Evolutionary conservation across 768 basidiomycete species (phyloP), one percentile per base, ranked within the genome.

Genomic region (Pleurotus sapidus): DNA sequence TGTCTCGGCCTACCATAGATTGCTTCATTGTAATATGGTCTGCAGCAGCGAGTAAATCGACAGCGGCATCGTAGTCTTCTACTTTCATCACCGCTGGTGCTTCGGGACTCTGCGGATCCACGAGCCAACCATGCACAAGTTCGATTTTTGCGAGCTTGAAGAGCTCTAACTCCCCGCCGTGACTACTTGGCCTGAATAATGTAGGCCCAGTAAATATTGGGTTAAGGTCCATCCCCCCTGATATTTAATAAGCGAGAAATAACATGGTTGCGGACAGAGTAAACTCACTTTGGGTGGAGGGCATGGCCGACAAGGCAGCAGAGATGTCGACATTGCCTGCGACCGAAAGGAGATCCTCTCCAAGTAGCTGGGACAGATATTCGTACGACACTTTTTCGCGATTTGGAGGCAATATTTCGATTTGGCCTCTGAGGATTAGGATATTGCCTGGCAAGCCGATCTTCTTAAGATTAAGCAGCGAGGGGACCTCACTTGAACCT

Each of bases 211-310:
- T 89, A 68, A 97, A 97, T 0, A 85, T 70, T 1, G 94, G 92
- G 63, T 97, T 94, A 46, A 97, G 76, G 66, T 95, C 89, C 78
- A 97, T 89, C 11, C 95, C 95, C 78, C 84, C 89, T 92, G 40
- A 45, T n/a, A 58, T 34, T 34, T 34, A 3, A 34, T 34, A 9
- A 34, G 30, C 30, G 30, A 34, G 30, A 34, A 9, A 34, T 34
- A 34, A 34, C 11, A n/a, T n/a, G 30, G 8, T 34, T 7, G 11
- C 3, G 30, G 9, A 9, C 30, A 34, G 30, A 34, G 30, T 34
- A 34, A 17, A 75, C 88, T 60, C 63, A 93, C 91, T 87, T 60
- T 87, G 88, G 5, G 89, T 92, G 55, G 80, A 70, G 15, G 91
- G 91, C 78, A 93, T 83, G 55, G 88, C 83, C 0, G 87, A 84